Evolutionary conservation across 371 early-diverging fungal species (phyloP), one percentile per base, ranked within the genome.

Genomic region (Rhizopus delemar): DNA sequence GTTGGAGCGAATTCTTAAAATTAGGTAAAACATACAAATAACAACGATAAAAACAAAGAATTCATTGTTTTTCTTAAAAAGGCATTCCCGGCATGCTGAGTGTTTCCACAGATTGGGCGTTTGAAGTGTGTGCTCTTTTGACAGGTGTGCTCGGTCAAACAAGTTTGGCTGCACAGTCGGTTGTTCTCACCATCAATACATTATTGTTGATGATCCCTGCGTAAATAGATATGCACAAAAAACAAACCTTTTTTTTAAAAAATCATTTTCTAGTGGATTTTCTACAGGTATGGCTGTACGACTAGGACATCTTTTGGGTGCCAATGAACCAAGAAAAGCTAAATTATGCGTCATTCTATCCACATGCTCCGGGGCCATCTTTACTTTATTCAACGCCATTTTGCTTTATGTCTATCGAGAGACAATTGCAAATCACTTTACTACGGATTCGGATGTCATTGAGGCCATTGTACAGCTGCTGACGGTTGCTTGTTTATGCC

Each of bases 401-500:
- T 3, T 66, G 6, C 59, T 78, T 59, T 75, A 57, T 41, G 5
- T 35, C 5, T 53, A 63, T 34, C 58, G 68, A 35, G 46, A 55
- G 8, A 41, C 49, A 33, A 73, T 75, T 39, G 68, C 75, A 2
- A 50, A 68, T 56, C 59, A 69, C 46, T 74, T 84, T 59, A 75
- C 78, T 9, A 76, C 73, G 0, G 85, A 85, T 51, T 63, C 72
- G 51, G 63, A 61, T 11, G 90, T 91, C 2, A 59, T 64, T 33
- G 58, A 46, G 31, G 70, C 69, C 15, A 66, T 67, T 2, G 57
- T 60, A 46, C 89, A 89, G 35, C 62, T 91, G 12, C 70, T 89
- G 58, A 87, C 86, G 6, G 84, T 91, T 46, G 93, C 89, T 39
- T 88, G 91, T 48, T 71, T 89, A 16, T 86, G 87, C 46, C 93